phyloP scores from a whole-genome alignment of 2,329 filamentous ascomycete genomes.

The Apiospora koreana region DNA sequence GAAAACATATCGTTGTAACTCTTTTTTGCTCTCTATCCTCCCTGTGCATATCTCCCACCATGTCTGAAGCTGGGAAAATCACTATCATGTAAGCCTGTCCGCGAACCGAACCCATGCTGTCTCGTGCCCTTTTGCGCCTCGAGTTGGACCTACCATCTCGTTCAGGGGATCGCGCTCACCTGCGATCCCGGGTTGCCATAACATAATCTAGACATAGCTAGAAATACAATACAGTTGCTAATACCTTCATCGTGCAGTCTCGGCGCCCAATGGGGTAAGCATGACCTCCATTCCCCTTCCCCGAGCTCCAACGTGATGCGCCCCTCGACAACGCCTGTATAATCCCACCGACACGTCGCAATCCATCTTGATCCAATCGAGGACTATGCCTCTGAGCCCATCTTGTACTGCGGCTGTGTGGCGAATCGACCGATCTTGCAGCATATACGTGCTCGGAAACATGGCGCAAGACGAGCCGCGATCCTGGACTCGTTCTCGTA shows the following conservation, averaged over 20 bases:
- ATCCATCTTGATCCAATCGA: not conserved
- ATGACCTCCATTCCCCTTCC: not conserved
- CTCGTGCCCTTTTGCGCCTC: not conserved
- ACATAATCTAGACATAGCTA: not conserved
- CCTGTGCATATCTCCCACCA: not conserved
- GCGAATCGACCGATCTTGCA: too few relatives aligned
- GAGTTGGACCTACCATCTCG: not conserved
- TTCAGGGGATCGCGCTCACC: not conserved
- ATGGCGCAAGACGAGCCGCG: not conserved
- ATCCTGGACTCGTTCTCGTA: not conserved
- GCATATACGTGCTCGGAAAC: not conserved
- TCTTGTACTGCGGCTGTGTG: not conserved
- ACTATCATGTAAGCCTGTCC: constrained; percentile 4
- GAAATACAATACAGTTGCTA: not conserved
- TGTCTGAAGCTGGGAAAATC: not conserved
- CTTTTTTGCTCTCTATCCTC: not conserved
- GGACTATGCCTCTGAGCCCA: not conserved
- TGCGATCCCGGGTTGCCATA: not conserved
- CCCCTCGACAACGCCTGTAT: not conserved
- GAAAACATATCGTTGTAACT: constrained; percentile 10
- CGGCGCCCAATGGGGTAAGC: constrained; percentile 16
- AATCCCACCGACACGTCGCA: constrained; percentile 7
- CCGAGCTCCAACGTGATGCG: constrained; percentile 9
- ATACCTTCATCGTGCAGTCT: constrained; percentile 10
- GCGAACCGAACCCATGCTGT: not conserved